Evolutionary conservation across 305 asterid genomes (phyloP).

Genomic region (Rubia tinctorum): DNA sequence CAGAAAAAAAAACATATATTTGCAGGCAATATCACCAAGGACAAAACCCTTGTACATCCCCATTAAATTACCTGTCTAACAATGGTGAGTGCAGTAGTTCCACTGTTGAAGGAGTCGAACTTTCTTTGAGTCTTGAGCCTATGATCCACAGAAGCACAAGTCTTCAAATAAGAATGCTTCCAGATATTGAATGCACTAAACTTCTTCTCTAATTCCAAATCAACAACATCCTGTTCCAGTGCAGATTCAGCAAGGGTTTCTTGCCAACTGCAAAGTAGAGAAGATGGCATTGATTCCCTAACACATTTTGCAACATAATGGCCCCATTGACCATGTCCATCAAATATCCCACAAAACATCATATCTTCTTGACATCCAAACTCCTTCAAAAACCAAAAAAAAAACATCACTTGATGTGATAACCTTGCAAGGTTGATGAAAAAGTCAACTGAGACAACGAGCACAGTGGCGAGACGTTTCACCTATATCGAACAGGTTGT

Average conservation of each 20-base stretch:
- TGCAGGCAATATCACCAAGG: neutral
- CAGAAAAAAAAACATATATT: neutral
- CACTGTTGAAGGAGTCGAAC: constrained; percentile 76
- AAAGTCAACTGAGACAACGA: neutral
- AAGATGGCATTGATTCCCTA: constrained; percentile 68
- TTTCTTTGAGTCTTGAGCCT: constrained; percentile 66
- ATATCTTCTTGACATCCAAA: constrained; percentile 96
- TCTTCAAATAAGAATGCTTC: constrained; percentile 77
- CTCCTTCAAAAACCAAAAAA: constrained; percentile 38
- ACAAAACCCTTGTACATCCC: neutral
- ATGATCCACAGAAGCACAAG: constrained; percentile 86
- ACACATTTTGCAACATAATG: constrained; percentile 84
- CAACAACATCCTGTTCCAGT: constrained; percentile 39
- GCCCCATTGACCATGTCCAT: constrained; percentile 98
- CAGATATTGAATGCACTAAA: constrained; percentile 59
- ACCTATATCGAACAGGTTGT: neutral
- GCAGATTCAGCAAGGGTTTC: constrained; percentile 64
- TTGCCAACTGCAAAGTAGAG: constrained; percentile 80
- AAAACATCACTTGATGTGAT: neutral
- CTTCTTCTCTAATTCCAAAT: constrained; percentile 50
- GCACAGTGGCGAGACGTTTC: neutral
- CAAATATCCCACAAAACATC: constrained; percentile 94
- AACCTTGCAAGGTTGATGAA: neutral
- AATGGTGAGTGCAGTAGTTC: constrained; percentile 85
- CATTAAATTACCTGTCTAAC: constrained; percentile 73